Evolutionary conservation across 2,329 filamentous ascomycete genomes (phyloP).

Genomic region (Ceratocystis harringtonii): DNA sequence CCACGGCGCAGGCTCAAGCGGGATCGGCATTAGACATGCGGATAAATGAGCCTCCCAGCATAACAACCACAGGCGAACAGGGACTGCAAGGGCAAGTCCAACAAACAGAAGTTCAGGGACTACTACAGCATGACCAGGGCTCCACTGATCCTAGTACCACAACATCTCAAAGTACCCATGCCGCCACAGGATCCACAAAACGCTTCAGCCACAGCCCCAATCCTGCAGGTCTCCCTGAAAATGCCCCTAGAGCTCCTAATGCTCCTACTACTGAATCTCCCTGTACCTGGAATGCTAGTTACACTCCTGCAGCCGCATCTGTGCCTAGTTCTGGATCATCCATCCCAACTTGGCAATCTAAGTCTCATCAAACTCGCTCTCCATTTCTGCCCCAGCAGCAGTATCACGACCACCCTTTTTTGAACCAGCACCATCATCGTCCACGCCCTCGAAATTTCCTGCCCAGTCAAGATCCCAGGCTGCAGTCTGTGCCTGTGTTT

Average conservation of each 20-base stretch:
- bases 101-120: not conserved
- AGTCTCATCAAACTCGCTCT: not conserved
- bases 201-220: not conserved
- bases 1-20: constrained; percentile 2
- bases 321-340: not conserved
- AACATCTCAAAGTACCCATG: not conserved
- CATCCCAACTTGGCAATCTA: not conserved
- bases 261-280: not conserved
- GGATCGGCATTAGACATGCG: not conserved
- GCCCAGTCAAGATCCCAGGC: not conserved
- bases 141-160: not conserved
- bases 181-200: not conserved
- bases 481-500: constrained; percentile 1
- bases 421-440: not conserved
- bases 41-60: not conserved
- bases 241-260: not conserved
- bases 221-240: not conserved
- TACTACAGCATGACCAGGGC: not conserved
- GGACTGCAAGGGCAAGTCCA: not conserved
- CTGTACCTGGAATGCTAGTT: constrained; percentile 4
- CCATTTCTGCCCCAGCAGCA: constrained; percentile 1
- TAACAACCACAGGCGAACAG: not conserved
- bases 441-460: not conserved
- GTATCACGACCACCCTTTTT: not conserved
- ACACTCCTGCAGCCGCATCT: not conserved